Evolutionary conservation across 768 basidiomycete genomes (phyloP).

Genomic region (Hydnum rufescens): DNA sequence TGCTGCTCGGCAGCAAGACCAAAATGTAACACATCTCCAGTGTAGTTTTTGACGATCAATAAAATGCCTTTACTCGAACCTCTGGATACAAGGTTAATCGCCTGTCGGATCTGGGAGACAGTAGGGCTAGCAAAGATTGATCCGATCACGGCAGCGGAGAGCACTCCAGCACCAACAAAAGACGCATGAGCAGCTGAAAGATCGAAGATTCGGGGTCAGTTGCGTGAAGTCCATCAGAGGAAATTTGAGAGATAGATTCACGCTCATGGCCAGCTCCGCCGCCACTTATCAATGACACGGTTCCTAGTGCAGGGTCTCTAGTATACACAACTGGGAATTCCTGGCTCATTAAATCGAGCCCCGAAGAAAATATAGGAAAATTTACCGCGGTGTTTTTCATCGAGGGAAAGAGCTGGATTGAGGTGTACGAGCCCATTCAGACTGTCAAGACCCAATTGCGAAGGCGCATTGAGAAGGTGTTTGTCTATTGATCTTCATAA

Average conservation of each 20-base stretch:
- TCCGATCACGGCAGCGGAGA: constrained; percentile 59
- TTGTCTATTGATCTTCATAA: constrained; percentile 32
- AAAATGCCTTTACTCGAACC: constrained; percentile 31
- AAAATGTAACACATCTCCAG: constrained; percentile 81
- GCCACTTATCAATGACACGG: constrained; percentile 63
- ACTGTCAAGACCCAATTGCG: constrained; percentile 56
- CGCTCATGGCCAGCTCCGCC: constrained; percentile 87
- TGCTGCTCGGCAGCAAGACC: constrained; percentile 77
- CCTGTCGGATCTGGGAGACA: constrained; percentile 62
- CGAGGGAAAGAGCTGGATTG: constrained; percentile 55
- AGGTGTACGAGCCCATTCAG: constrained; percentile 40
- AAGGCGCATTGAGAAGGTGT: constrained; percentile 59
- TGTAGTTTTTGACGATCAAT: constrained; percentile 79
- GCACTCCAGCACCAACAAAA: not conserved
- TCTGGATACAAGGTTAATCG: constrained; percentile 40
- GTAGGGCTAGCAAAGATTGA: constrained; percentile 83
- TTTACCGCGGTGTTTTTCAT: constrained; percentile 49
- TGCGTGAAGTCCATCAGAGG: constrained; percentile 48
- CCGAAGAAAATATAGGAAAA: not conserved
- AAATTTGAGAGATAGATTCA: constrained; percentile 68
- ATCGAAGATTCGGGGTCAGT: not conserved
- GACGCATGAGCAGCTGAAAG: not conserved
- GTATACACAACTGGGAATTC: constrained; percentile 37
- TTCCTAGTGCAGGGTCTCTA: constrained; percentile 33
- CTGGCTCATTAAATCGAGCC: constrained; percentile 6